Evolutionary conservation across 768 basidiomycete species (phyloP).

Genomic region (Lactarius sanguifluus): DNA sequence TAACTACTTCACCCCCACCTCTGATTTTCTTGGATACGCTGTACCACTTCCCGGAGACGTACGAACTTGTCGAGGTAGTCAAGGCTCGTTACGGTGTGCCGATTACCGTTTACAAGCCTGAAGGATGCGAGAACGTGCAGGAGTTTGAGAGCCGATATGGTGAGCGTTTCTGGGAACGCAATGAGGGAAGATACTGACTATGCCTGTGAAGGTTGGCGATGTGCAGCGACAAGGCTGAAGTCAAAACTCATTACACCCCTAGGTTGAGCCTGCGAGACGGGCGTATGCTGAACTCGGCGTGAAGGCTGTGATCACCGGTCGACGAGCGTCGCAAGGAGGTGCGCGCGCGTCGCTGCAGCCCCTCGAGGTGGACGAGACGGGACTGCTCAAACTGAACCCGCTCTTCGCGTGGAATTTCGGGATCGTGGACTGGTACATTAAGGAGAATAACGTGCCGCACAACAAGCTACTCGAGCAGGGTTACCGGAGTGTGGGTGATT

Average conservation of each 20-base stretch:
- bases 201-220: conserved; percentile 73
- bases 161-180: conserved; percentile 78
- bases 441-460: conserved; percentile 76
- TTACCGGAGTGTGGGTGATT: conserved; percentile 95
- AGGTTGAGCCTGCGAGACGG: conserved; percentile 92
- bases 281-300: conserved; percentile 82
- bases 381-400: conserved; percentile 92
- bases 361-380: conserved; percentile 87
- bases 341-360: conserved; percentile 80
- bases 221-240: not conserved
- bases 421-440: conserved; percentile 82
- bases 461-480: conserved; percentile 89
- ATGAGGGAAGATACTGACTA: conserved; percentile 91
- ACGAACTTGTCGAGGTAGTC: conserved; percentile 84
- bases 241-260: conserved; percentile 5
- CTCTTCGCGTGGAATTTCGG: conserved; percentile 85
- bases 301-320: conserved; percentile 89
- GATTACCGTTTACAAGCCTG: conserved; percentile 78
- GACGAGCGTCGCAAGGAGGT: conserved; percentile 91
- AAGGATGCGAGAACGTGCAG: conserved; percentile 58
- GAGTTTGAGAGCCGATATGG: conserved; percentile 85
- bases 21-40: conserved; percentile 96
- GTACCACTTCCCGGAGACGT: conserved; percentile 93
- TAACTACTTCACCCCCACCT: conserved; percentile 66
- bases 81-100: conserved; percentile 68